phyloP scores from a whole-genome alignment of 768 basidiomycete genomes.

The Agaricus subrufescens region DNA sequence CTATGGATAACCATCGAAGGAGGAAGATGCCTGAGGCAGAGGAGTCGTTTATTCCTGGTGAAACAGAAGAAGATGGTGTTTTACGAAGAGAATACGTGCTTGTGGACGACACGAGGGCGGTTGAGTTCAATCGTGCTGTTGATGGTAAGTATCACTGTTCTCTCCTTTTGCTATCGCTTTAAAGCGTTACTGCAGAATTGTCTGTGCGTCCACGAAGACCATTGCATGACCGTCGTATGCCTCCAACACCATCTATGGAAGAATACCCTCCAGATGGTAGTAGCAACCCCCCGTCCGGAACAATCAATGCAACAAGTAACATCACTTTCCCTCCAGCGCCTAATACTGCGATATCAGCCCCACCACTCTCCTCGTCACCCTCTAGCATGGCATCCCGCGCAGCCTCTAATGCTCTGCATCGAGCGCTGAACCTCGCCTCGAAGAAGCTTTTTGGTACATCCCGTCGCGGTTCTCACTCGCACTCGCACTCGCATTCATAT shows the following conservation, averaged over 20 bases:
- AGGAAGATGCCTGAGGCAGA: constrained; percentile 43
- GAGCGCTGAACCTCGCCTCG: constrained; percentile 75
- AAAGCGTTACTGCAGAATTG: constrained; percentile 46
- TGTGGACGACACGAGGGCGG: constrained; percentile 82
- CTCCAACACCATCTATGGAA: constrained; percentile 46
- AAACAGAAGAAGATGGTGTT: constrained; percentile 79
- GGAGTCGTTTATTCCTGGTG: constrained; percentile 72
- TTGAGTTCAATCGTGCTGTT: constrained; percentile 88
- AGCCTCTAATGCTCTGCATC: constrained; percentile 70
- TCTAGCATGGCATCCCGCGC: constrained; percentile 55
- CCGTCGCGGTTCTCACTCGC: constrained; percentile 21
- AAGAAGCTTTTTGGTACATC: constrained; percentile 73
- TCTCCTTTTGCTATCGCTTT: constrained; percentile 1
- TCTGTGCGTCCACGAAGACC: constrained; percentile 54
- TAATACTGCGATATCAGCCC: constrained; percentile 34
- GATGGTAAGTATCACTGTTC: constrained; percentile 57
- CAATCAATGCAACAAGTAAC: constrained; percentile 28
- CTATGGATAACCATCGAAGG: constrained; percentile 14
- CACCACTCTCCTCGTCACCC: constrained; percentile 64
- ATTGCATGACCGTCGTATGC: constrained; percentile 48
- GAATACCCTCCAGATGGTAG: constrained; percentile 26
- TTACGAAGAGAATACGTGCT: constrained; percentile 89
- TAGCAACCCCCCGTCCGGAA: constrained; percentile 26
- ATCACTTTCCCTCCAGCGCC: constrained; percentile 72
- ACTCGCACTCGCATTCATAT: constrained; percentile 19